Evolutionary conservation across 1,139 yeast species (phyloP).

Genomic region (Hansenula sp.): DNA sequence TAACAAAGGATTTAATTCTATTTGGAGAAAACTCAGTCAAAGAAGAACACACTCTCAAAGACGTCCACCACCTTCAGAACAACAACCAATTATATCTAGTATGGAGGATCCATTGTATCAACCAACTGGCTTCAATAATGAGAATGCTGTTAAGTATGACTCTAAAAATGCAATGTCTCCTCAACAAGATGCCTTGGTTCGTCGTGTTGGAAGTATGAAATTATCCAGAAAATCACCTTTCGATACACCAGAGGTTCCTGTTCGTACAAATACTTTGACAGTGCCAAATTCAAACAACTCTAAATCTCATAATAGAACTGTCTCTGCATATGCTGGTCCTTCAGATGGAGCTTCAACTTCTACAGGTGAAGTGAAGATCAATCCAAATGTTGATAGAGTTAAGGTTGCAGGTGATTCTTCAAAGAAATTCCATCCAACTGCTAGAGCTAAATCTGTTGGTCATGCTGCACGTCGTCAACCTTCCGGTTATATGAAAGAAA

Average conservation of each 20-base stretch:
- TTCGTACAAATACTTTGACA: background rate
- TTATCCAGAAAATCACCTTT: constrained; percentile 10
- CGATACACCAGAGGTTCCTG: constrained; percentile 4
- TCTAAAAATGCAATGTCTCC: background rate
- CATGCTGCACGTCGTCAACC: constrained; percentile 58
- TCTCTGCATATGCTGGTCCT: constrained; percentile 33
- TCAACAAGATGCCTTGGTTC: constrained; percentile 13
- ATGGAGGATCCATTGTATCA: background rate
- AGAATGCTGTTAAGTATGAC: background rate
- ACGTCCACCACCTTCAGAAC: constrained; percentile 11
- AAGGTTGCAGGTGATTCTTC: constrained; percentile 23
- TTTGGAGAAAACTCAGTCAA: constrained; percentile 25
- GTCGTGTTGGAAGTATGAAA: constrained; percentile 22
- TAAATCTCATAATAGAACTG: constrained; percentile 34
- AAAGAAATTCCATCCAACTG: constrained; percentile 67
- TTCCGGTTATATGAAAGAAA: constrained; percentile 23
- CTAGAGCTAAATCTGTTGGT: constrained; percentile 86
- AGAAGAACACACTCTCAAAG: constrained; percentile 20
- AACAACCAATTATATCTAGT: background rate
- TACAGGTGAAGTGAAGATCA: constrained; percentile 11
- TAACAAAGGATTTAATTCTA: constrained; percentile 25
- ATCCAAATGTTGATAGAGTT: constrained; percentile 8
- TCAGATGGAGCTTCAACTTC: background rate
- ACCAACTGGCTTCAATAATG: constrained; percentile 1
- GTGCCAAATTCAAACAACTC: constrained; percentile 16